Evolutionary conservation across 2,329 filamentous ascomycete genomes (phyloP), one percentile per base, ranked within the genome.

Genomic region (Beauveria bassiana): DNA sequence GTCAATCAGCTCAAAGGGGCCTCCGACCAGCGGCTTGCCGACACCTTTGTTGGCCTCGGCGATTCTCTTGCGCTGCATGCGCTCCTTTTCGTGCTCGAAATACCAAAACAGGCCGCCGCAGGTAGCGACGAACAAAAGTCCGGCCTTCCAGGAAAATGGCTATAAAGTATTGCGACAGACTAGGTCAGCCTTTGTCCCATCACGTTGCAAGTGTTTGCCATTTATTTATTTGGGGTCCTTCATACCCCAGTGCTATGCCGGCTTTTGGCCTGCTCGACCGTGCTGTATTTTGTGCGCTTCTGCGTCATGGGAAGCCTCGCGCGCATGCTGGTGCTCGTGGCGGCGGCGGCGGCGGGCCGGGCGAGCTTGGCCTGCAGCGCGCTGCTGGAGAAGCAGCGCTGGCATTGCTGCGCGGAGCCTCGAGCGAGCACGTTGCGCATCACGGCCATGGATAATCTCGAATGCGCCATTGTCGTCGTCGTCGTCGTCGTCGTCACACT

Each of bases 111-210:
- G 81, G 31, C 86, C 88, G 14, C 78, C 86, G 68, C 90, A 92
- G 2, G 92, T 89, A 52, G 83, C 72, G 66, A 98, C 81, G 78
- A 99, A 98, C 65, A 99, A 81, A 56, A 92, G 68, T 20, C 91
- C 93, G 38, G 93, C 89, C 76, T 91, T 93, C 86, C 90, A 93
- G 59, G 93, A 96, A 79, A 99, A 98, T 34, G 95, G 95, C 88
- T 92, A 31, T 92, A 34, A 12, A 34, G 20, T 38, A 18, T 40
- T 26, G 45, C 31, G 31, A 38, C 50, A 22, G 31, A 46, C 18
- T 24, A 38, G 28, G 61, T 66, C 52, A 67, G 65, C 63, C 58
- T 42, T 10, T 52, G 3, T 34, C 58, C 54, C 46, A 38, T 63
- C 31, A 58, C 10, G 28, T 18, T 40, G 31, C 22, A 18, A 18